A percentile compares a stretch with the other conserved stretches of the same genome.
phyloP scores from a whole-genome alignment of 1,139 yeast species.

The Suhomyces bokatorum region DNA sequence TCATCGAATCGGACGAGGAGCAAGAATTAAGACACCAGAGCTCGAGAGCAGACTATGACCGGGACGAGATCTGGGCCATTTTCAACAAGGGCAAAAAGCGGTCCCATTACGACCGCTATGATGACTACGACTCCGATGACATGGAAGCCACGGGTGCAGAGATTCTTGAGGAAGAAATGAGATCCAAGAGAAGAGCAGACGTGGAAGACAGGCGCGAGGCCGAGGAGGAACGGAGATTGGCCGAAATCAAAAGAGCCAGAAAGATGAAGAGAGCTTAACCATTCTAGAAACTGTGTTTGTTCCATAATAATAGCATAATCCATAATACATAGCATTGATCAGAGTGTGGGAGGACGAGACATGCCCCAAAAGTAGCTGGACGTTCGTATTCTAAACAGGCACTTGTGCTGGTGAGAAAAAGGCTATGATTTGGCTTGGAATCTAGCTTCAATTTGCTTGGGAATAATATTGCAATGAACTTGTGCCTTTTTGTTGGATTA shows the following conservation, averaged over 20 bases:
- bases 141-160: constrained; percentile 97
- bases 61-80: constrained; percentile 88
- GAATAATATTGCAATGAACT: no score
- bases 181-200: constrained; percentile 60
- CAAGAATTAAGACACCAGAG: constrained; percentile 26
- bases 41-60: constrained; percentile 52
- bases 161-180: constrained; percentile 74
- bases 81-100: constrained; percentile 66
- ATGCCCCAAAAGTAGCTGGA: no score
- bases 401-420: no score
- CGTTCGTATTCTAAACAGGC: no score
- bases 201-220: constrained; percentile 67
- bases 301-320: background rate
- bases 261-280: constrained; percentile 15
- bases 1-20: constrained; percentile 62
- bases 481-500: no score
- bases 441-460: no score
- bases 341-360: no score
- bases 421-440: no score
- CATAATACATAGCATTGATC: background rate
- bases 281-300: background rate
- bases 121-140: constrained; percentile 64
- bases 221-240: constrained; percentile 46
- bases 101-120: constrained; percentile 41
- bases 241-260: constrained; percentile 30